phyloP scores from a whole-genome alignment of 768 basidiomycete species.

The Rhodosporidiobolus odoratus region DNA sequence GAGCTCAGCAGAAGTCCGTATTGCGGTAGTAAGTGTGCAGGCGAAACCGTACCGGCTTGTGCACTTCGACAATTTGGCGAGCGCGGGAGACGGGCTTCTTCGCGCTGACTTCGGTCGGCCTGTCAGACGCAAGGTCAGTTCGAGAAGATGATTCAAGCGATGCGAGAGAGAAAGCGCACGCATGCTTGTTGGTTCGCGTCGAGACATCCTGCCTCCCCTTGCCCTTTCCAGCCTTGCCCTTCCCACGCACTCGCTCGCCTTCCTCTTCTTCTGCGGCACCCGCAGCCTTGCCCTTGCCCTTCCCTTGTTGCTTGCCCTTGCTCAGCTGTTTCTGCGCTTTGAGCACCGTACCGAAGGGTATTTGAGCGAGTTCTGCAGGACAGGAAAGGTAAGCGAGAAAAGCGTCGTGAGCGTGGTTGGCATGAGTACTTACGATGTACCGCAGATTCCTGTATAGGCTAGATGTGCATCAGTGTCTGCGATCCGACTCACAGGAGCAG shows the following conservation, averaged over 20 bases:
- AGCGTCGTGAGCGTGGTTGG: background rate
- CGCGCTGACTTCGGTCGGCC: constrained; percentile 33
- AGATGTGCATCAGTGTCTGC: background rate
- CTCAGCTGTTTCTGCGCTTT: constrained; percentile 36
- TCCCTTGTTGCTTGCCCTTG: constrained; percentile 7
- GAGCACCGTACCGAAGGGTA: constrained; percentile 32
- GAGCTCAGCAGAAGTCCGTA: background rate
- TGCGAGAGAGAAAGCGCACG: background rate
- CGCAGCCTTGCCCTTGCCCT: constrained; percentile 12
- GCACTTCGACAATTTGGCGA: constrained; percentile 29
- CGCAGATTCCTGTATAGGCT: background rate
- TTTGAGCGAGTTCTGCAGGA: constrained; percentile 33
- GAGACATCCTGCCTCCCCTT: background rate
- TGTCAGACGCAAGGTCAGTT: background rate
- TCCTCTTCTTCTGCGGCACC: constrained; percentile 7
- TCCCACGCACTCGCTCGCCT: background rate
- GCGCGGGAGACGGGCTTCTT: constrained; percentile 26
- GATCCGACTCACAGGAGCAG: no score
- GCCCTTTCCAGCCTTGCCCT: constrained; percentile 4
- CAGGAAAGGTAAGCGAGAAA: background rate
- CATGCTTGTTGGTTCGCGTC: constrained; percentile 15
- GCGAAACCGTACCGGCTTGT: background rate
- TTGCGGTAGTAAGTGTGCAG: background rate
- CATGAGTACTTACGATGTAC: constrained; percentile 14
- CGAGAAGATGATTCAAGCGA: fast-evolving